Evolutionary conservation across 106 monocot species (phyloP).

Genomic region (Phalaenopsis aphrodite): DNA sequence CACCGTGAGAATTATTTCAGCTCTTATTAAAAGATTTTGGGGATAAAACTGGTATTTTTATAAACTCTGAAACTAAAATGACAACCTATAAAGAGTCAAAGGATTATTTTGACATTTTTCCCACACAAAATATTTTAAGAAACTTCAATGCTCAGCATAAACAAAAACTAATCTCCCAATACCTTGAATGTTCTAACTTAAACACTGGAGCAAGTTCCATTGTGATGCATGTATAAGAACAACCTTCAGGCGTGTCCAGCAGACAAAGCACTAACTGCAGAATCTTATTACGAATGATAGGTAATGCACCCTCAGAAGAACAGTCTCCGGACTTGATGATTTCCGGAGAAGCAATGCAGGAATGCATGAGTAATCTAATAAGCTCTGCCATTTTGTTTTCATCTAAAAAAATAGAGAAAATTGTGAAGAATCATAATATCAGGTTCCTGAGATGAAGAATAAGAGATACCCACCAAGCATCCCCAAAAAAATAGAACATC

Average conservation of each 20-base stretch:
- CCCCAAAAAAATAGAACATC: background rate
- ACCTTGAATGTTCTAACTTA: constrained; percentile 55
- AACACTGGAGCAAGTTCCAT: constrained; percentile 52
- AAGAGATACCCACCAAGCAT: background rate
- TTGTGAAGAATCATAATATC: constrained; percentile 2
- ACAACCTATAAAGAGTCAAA: too few relatives aligned
- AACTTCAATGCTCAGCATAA: background rate
- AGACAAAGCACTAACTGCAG: constrained; percentile 56
- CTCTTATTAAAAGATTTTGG: too few relatives aligned
- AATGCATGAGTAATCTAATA: constrained; percentile 44
- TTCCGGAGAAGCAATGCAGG: constrained; percentile 30
- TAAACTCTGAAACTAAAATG: too few relatives aligned
- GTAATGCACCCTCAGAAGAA: constrained; percentile 17
- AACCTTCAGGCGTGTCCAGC: constrained; percentile 44
- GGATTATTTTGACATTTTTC: too few relatives aligned
- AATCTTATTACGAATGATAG: constrained; percentile 31
- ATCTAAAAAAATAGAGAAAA: constrained; percentile 30
- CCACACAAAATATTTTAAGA: background rate
- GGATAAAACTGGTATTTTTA: too few relatives aligned
- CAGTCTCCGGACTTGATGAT: constrained; percentile 16
- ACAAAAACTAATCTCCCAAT: constrained; percentile 7
- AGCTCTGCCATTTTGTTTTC: constrained; percentile 31
- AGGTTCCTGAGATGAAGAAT: constrained; percentile 3
- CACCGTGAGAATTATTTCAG: too few relatives aligned
- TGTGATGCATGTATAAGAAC: constrained; percentile 27